A percentile compares a stretch with the other conserved stretches of the same genome.
phyloP scores from a whole-genome alignment of 2,329 filamentous ascomycete genomes.

The Fusarium sulawesiense region DNA sequence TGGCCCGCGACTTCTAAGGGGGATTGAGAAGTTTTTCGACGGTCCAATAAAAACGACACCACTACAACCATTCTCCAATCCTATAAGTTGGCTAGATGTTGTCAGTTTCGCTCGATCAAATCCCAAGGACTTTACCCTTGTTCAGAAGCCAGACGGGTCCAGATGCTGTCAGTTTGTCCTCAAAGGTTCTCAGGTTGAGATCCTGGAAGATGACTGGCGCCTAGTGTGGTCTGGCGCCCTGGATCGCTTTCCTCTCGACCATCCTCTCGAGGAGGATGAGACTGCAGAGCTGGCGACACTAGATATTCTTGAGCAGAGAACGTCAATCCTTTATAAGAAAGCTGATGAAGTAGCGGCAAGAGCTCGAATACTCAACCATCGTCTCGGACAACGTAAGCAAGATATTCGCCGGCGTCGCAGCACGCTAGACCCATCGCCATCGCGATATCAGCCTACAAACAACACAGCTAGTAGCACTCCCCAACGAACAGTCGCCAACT shows the following conservation, averaged over 20 bases:
- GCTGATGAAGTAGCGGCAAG: conserved; percentile 76
- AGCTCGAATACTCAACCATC: conserved; percentile 82
- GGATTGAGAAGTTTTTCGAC: conserved; percentile 88
- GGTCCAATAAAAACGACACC: conserved; percentile 72
- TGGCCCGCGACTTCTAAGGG: conserved; percentile 84
- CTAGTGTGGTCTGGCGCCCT: conserved; percentile 85
- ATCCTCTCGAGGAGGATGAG: conserved; percentile 87
- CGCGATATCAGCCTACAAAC: conserved; percentile 53
- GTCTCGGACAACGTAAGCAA: conserved; percentile 60
- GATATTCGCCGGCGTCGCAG: conserved; percentile 48
- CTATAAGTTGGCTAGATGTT: conserved; percentile 85
- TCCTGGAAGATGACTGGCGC: conserved; percentile 88
- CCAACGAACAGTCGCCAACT: conserved; percentile 41
- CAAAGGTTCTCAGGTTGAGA: conserved; percentile 84
- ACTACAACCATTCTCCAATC: conserved; percentile 68
- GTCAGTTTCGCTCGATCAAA: conserved; percentile 86
- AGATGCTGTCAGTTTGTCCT: conserved; percentile 84
- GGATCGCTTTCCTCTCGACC: conserved; percentile 80
- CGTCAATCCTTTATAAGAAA: conserved; percentile 80
- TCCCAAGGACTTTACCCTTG: conserved; percentile 80
- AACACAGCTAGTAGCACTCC: conserved; percentile 24
- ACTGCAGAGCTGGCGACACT: conserved; percentile 85
- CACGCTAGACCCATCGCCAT: conserved; percentile 49
- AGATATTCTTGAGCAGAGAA: conserved; percentile 83
- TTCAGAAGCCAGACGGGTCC: conserved; percentile 73